Base-by-base conservation (phyloP, 306 rosid species). In the Fragaria nilgerrensis region DNA sequence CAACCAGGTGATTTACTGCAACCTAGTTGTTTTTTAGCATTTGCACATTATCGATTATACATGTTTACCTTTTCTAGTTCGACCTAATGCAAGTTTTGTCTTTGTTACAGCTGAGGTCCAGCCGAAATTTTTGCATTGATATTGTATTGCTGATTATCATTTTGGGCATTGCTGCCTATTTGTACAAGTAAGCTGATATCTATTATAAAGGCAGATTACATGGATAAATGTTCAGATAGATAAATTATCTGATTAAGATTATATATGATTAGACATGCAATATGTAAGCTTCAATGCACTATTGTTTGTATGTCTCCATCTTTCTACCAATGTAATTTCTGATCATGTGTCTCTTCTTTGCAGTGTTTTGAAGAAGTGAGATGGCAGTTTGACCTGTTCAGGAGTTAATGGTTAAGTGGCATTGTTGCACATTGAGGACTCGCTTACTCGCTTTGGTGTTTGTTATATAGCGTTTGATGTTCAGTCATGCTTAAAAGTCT, bases 111-210 rank as follows among this genome's bases (percentile, higher is more conserved):
- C 94, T 96, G 75, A 87, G 97, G 34, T 96, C 99, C 88, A 96
- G 98, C 79, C 88, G 99, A 75, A 96, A 96, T 86, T 96, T 96
- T 87, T 96, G 99, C 70, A 89, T 92, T 9, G 99, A 96, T 85
- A 96, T 96, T 82, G 79, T 96, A 75, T 85, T 96, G 88, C 82
- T 96, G 82, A 88, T 90, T 83, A 83, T 96, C 85, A 91, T 96
- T 84, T 81, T 96, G 89, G 99, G 99, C 70, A 96, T 96, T 80
- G 99, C 99, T 76, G 99, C 97, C 71, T 96, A 96, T 86, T 82
- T 92, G 73, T 96, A 96, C 93, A 96, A 96, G 99, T 96, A 91
- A 96, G 83, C 55, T 84, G 67, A 37, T 50, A 37, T 68, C 78
- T 70, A 53, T 17, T 59, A 77, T 44, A 25, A 58, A 53, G 29